Percentiles rank a stretch among this genome's conserved stretches.
These are phyloP conservation scores for Durio zibethinus DNA, from an alignment of 345 rosid genomes.

Conservation along the genomic window DNA sequence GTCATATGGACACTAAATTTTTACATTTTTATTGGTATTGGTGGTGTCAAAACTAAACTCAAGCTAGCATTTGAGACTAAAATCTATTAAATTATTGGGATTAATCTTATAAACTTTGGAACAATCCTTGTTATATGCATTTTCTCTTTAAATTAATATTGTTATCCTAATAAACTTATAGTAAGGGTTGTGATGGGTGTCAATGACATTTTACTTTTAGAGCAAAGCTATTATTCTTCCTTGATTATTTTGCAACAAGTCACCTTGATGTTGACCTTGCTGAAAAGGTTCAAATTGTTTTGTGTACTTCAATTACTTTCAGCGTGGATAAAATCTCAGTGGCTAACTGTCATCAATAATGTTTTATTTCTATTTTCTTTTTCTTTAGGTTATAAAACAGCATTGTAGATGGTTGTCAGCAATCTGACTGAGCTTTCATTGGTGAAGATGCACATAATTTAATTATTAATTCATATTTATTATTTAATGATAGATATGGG, in stretches of 20 bases:
- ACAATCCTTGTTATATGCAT: not conserved
- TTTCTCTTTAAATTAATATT: not conserved
- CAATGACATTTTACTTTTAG: slow-evolving; percentile 92
- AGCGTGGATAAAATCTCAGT: not conserved
- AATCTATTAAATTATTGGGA: slow-evolving; percentile 82
- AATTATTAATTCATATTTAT: not conserved
- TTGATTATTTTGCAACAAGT: slow-evolving; percentile 91
- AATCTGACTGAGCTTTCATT: slow-evolving; percentile 70
- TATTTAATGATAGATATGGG: not conserved
- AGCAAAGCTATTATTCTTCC: slow-evolving; percentile 83
- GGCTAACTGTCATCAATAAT: not conserved
- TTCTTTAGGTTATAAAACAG: slow-evolving; percentile 76
- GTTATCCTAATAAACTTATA: slow-evolving; percentile 4
- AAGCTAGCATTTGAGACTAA: slow-evolving; percentile 90
- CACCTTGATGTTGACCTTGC: slow-evolving; percentile 91
- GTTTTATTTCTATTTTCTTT: not conserved
- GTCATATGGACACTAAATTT: slow-evolving; percentile 53
- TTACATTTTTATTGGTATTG: slow-evolving; percentile 85
- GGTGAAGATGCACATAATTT: slow-evolving; percentile 76
- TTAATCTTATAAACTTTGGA: slow-evolving; percentile 56
- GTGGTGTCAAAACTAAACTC: slow-evolving; percentile 92
- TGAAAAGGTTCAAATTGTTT: slow-evolving; percentile 51
- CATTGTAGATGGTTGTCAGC: slow-evolving; percentile 85
- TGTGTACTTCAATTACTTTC: not conserved
- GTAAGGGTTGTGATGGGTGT: slow-evolving; percentile 92